Evolutionary conservation across 305 asterid species (phyloP).

Genomic region (Andrographis paniculata): DNA sequence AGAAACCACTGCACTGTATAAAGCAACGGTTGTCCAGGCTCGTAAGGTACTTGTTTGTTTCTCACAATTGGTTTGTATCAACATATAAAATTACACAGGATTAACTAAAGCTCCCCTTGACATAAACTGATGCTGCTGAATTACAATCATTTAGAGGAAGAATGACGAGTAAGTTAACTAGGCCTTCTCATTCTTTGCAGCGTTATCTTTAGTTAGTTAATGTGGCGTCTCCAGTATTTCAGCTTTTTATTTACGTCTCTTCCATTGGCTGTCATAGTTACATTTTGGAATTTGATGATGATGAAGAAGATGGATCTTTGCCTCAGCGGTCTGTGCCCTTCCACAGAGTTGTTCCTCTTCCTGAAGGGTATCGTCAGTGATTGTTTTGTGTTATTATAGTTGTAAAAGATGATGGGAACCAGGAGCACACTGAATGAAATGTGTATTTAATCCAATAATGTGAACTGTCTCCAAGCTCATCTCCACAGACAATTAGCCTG

Average conservation of each 20-base stretch:
- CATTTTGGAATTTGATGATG: slow-evolving; percentile 84
- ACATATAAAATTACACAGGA: slow-evolving; percentile 14
- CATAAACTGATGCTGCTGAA: slow-evolving; percentile 24
- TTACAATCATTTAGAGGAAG: slow-evolving; percentile 51
- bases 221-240: background rate
- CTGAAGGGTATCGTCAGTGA: slow-evolving; percentile 81
- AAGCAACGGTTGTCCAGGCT: slow-evolving; percentile 86
- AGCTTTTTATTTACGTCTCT: background rate
- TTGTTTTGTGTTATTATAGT: slow-evolving; percentile 9
- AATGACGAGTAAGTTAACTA: slow-evolving; percentile 72
- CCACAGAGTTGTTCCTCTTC: slow-evolving; percentile 89
- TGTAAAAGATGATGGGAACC: background rate
- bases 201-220: background rate
- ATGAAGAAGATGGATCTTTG: slow-evolving; percentile 88
- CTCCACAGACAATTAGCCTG: slow-evolving; percentile 3
- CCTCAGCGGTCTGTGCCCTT: slow-evolving; percentile 79
- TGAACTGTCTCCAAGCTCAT: slow-evolving; percentile 2
- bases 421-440: background rate
- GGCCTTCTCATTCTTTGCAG: background rate
- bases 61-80: slow-evolving; percentile 5
- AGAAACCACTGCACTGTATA: slow-evolving; percentile 87
- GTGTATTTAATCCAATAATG: background rate
- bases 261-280: slow-evolving; percentile 15
- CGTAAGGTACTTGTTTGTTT: slow-evolving; percentile 56
- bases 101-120: slow-evolving; percentile 26